A percentile compares a stretch with the other conserved stretches of the same genome.
phyloP scores from a whole-genome alignment of 257 asterid species.

The Solanum commersonii region DNA sequence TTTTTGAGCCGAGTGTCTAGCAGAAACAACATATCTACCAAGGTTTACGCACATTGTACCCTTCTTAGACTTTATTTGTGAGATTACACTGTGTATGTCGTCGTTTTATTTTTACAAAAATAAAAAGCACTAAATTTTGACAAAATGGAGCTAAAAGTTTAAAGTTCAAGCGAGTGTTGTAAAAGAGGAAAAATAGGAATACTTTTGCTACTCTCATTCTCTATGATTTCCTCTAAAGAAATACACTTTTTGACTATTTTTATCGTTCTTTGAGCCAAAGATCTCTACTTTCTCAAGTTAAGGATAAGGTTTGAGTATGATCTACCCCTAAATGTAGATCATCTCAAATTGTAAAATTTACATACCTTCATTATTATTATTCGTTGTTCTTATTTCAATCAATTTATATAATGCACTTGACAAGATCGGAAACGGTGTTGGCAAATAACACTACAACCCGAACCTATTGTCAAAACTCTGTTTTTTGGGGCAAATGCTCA shows the following conservation, averaged over 20 bases:
- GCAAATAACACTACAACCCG: constrained; percentile 73
- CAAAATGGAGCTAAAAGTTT: not conserved
- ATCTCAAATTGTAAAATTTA: no score
- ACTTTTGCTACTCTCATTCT: not conserved
- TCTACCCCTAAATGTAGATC: no score
- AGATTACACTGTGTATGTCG: no score
- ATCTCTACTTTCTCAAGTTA: no score
- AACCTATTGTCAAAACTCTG: constrained; percentile 23
- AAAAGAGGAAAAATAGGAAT: not conserved
- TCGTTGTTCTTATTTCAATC: not conserved
- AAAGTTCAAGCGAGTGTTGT: not conserved
- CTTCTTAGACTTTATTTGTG: no score
- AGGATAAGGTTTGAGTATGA: no score
- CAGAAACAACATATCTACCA: no score
- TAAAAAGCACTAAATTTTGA: not conserved
- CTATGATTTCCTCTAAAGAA: constrained; percentile 1
- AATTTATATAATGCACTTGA: constrained; percentile 51
- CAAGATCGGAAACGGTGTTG: constrained; percentile 61
- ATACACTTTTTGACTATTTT: not conserved
- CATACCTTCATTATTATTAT: no score
- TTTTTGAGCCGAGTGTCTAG: no score
- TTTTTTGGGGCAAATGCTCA: not conserved
- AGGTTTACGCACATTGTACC: no score
- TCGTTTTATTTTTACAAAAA: not conserved
- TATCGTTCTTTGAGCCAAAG: no score